A percentile compares a stretch with the other conserved stretches of the same genome.
Conservation (phyloP, 495 filamentous ascomycete genomes). For the Hyaloscypha finlandica region DNA sequence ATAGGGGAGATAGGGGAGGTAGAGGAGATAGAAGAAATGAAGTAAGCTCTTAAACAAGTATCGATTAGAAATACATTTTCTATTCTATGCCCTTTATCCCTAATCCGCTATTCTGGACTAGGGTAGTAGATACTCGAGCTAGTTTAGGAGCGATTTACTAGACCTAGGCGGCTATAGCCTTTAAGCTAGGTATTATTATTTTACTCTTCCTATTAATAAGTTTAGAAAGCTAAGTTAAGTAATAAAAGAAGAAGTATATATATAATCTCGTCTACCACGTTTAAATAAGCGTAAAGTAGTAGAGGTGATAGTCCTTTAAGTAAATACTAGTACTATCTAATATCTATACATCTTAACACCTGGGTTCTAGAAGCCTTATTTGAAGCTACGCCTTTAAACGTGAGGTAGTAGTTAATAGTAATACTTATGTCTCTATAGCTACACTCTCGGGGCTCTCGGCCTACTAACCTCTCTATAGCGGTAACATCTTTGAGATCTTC, state of each 20-base stretch:
- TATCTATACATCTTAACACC: neutral
- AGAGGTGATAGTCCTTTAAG: neutral
- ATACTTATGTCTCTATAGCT: neutral
- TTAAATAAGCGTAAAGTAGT: neutral
- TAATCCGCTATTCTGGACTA: neutral
- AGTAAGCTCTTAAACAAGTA: neutral
- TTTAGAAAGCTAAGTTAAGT: neutral
- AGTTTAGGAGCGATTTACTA: neutral
- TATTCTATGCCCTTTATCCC: neutral
- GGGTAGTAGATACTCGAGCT: neutral
- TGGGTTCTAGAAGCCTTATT: neutral
- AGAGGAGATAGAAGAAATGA: neutral
- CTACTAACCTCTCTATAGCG: neutral
- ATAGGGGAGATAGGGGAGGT: no score
- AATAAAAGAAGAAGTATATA: neutral
- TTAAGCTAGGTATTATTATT: neutral
- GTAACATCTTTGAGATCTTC: neutral
- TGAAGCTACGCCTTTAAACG: neutral
- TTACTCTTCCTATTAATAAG: no score
- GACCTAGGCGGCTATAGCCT: neutral
- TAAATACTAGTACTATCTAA: neutral
- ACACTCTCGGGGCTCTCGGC: neutral
- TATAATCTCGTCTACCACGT: neutral
- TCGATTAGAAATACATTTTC: neutral
- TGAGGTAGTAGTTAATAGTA: neutral